Base-by-base conservation (phyloP, 305 asterid species). In the Fraxinus platypoda region DNA sequence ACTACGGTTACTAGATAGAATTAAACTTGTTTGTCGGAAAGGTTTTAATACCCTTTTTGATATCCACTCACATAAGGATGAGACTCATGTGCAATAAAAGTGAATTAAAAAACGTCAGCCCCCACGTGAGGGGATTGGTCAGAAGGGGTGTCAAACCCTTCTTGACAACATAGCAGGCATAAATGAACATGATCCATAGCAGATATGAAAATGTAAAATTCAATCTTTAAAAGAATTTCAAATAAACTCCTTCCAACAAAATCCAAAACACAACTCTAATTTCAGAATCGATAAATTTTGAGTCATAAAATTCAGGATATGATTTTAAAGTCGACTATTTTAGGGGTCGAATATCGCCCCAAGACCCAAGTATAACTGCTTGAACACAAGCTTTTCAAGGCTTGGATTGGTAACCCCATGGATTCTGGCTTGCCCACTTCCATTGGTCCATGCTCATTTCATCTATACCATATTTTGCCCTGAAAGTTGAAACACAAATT, bases 371-470 rank as follows among this genome's bases (percentile, higher is more conserved):
- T 19, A 43, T 3, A 74, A 62, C 30, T 76, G 19, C 75, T 74
- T 23, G 79, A 15, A 37, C 72, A 68, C 37, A 82, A 75, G 57
- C 49, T 80, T 12, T 43, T 88, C 87, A 89, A 81, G 94, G 90
- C 85, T 91, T 88, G 84, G 93, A 81, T 76, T 84, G 87, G 86
- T 94, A 93, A 1, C 97, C 98, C 90, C 91, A 91, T 12, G 98
- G 97, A 82, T 93, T 93, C 92, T 91, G 93, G 91, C 96, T 90
- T 86, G 97, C 97, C 97, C 97, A 93, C 75, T 89, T 93, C 98
- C 98, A 94, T 81, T 94, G 98, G 81, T 94, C 97, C 89, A 94
- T 88, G 87, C 97, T 93, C 98, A 94, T 94, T 81, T 93, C 97
- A 79, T 89, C 91, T 66, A 93, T 85, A 70, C 89, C 90, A 31